A percentile compares a stretch with the other conserved stretches of the same genome.
Evolutionary conservation across 2,329 filamentous ascomycete species (phyloP).

Genomic region (Fusarium chaquense): DNA sequence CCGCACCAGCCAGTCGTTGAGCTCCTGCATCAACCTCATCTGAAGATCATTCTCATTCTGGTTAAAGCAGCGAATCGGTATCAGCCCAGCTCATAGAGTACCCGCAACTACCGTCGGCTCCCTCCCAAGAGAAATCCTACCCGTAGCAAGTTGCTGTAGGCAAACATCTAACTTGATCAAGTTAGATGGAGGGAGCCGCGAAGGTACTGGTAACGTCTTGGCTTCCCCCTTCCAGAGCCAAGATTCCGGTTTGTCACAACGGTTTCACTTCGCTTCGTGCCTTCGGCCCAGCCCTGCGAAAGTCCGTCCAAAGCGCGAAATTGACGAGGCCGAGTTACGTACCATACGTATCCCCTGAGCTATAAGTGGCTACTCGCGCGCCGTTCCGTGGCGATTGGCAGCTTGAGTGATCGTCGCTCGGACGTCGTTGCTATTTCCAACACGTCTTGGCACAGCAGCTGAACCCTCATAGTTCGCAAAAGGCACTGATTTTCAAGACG

Average conservation of each 20-base stretch:
- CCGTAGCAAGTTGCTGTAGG: not conserved
- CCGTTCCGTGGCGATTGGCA: conserved; percentile 26
- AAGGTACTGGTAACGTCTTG: conserved; percentile 1
- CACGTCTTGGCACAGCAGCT: not conserved
- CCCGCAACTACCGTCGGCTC: conserved; percentile 15
- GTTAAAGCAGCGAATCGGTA: conserved; percentile 27
- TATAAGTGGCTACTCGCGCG: conserved; percentile 4
- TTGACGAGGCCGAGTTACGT: conserved; percentile 1
- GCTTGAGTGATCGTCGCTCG: conserved; percentile 11
- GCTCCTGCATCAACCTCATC: not conserved
- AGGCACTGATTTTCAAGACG: not conserved
- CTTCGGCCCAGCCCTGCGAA: conserved; percentile 14
- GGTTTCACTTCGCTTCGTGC: conserved; percentile 4
- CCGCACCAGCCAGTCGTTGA: not conserved
- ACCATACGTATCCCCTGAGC: not conserved
- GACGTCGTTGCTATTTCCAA: conserved; percentile 15
- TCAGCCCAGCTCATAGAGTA: conserved; percentile 8
- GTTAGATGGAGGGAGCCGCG: conserved; percentile 9
- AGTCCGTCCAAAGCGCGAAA: not conserved
- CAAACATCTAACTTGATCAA: conserved; percentile 19
- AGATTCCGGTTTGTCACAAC: conserved; percentile 10
- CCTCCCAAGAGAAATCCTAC: conserved; percentile 25
- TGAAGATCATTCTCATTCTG: not conserved
- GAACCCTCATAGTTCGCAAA: not conserved
- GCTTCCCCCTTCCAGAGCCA: not conserved